These are phyloP conservation scores for Hericium rajendrae DNA, from an alignment of 768 basidiomycete species.

Conservation along the genomic window DNA sequence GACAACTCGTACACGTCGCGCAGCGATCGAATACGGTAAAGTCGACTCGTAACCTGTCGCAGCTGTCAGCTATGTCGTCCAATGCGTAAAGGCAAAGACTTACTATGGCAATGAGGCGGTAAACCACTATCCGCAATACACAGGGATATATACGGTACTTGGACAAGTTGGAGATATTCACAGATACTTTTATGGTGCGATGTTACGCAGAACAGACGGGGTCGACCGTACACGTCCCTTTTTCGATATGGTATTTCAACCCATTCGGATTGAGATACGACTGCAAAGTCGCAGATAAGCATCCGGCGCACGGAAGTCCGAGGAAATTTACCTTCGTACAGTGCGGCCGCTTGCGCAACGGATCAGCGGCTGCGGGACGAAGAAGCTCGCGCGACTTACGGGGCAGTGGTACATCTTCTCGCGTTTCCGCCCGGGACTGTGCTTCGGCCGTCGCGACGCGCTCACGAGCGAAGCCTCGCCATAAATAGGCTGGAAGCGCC, in stretches of 20 bases:
- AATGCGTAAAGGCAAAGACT: too few species aligned
- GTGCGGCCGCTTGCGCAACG: slow-evolving; percentile 23
- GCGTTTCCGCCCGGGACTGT: slow-evolving; percentile 10
- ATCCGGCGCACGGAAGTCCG: background rate
- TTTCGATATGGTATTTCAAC: slow-evolving; percentile 57
- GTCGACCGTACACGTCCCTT: slow-evolving; percentile 50
- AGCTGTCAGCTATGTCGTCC: too few species aligned
- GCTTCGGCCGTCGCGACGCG: background rate
- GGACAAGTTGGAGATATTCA: too few species aligned
- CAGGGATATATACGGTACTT: too few species aligned
- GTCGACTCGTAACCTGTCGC: too few species aligned
- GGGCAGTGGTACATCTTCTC: slow-evolving; percentile 14
- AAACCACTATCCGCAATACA: too few species aligned
- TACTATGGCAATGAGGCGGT: too few species aligned
- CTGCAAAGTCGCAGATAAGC: slow-evolving; percentile 18
- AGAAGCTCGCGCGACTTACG: slow-evolving; percentile 1
- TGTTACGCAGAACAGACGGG: slow-evolving; percentile 1
- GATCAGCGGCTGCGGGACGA: too few species aligned
- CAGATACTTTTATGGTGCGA: background rate
- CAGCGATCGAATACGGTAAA: too few species aligned
- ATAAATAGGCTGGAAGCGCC: slow-evolving; percentile 11
- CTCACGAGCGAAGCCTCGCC: background rate
- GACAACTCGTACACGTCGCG: too few species aligned
- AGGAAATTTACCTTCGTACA: slow-evolving; percentile 39
- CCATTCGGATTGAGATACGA: slow-evolving; percentile 60